Base-by-base conservation (phyloP, 2,329 filamentous ascomycete genomes). In the Alternaria infectoria region DNA sequence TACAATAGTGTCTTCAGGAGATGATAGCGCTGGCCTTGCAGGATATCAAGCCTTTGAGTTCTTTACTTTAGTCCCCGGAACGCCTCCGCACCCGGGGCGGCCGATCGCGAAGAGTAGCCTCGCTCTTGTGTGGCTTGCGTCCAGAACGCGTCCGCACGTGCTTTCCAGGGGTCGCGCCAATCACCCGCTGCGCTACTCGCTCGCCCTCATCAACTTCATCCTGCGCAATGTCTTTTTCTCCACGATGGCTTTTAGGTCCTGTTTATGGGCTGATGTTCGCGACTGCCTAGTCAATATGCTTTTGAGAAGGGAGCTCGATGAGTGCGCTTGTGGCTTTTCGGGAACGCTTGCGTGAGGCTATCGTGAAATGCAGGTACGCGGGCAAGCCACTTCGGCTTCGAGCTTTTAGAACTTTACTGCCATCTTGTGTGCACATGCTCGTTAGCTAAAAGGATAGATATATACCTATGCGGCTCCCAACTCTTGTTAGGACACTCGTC, bases 91-190 rank as follows among this genome's bases (percentile, higher is more conserved):
- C 9, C 36, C 28, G 49, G 49, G 17, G 49, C 17, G 28, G 17
- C 49, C 28, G 49, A 51, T 40, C 36, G 36, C 4, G 5, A n/a
- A 5, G 5, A 46, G 30, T 21, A n/a, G n/a, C n/a, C n/a, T n/a
- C n/a, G 17, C 10, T 2, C 12, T 3, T 3, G 1, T 7, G 19
- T 51, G 49, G 49, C 49, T 36, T 32, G 49, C 49, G 28, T 21
- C 28, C n/a, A 51, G 26, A 51, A 28, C 26, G 49, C 49, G 28
- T 32, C 28, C 7, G n/a, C 49, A 51, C 49, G 49, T 36, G 49
- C 49, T 21, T 23, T 23, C 28, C 8, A 8, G 28, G 13, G 26
- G 8, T 23, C 19, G 17, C 28, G 19, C 49, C 49, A 51, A 51
- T 51, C 49, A 51, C 49, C 5, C 5, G 13, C 30, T 12, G 26